These are phyloP conservation scores for Helotiales sp. DNA, from an alignment of 2,329 filamentous ascomycete species.

Conservation along the genomic window DNA sequence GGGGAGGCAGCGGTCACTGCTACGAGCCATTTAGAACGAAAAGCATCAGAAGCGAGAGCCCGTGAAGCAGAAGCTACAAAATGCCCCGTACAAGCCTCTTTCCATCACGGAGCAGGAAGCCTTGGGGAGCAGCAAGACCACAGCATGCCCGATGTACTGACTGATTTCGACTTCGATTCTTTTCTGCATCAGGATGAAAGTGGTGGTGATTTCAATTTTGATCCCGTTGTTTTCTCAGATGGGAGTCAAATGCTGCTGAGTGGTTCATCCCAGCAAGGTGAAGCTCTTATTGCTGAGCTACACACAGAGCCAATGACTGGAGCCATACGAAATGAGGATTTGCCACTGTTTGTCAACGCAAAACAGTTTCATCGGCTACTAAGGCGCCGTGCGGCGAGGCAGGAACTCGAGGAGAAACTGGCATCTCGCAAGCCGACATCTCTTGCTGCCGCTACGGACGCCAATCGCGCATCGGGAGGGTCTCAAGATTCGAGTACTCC, in stretches of 20 bases:
- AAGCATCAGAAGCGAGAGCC: neutral
- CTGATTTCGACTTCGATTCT: slow-evolving; percentile 69
- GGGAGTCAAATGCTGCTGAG: neutral
- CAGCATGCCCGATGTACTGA: slow-evolving; percentile 54
- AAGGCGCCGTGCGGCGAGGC: slow-evolving; percentile 18
- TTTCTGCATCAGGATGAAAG: slow-evolving; percentile 58
- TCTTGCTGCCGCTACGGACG: neutral
- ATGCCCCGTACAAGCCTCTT: neutral
- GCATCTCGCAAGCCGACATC: neutral
- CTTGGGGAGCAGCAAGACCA: neutral
- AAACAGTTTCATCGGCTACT: slow-evolving; percentile 27
- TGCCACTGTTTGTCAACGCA: slow-evolving; percentile 14
- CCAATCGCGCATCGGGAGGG: too few relatives aligned
- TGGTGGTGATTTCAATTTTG: neutral
- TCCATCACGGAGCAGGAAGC: neutral
- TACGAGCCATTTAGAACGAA: neutral
- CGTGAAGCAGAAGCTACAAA: neutral
- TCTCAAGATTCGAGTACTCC: neutral
- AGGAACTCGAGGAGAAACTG: neutral
- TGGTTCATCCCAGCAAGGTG: neutral
- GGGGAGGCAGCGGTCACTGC: neutral
- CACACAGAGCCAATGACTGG: neutral
- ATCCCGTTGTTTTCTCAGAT: neutral
- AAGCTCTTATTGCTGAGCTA: neutral
- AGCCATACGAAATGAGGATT: slow-evolving; percentile 5